A percentile compares a stretch with the other conserved stretches of the same genome.
These are phyloP conservation scores for Hyphopichia wangnamkhiaoensis DNA, from an alignment of 1,139 yeast genomes.

Conservation along the genomic window DNA sequence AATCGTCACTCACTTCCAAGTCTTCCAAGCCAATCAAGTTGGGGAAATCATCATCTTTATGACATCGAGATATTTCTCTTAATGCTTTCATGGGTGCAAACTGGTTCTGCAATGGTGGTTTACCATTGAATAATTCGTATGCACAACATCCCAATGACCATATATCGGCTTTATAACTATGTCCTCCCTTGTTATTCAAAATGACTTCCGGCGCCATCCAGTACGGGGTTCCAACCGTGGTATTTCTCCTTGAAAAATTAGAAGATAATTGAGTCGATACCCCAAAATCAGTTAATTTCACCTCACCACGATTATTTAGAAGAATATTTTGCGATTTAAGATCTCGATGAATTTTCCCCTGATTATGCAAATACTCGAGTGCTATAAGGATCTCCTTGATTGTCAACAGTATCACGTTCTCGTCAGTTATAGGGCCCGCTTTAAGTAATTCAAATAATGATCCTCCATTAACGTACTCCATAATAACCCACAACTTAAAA, in stretches of 20 bases:
- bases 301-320: conserved; percentile 68
- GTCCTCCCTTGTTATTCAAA: conserved; percentile 71
- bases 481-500: conserved; percentile 79
- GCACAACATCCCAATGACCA: conserved; percentile 97
- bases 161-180: conserved; percentile 85
- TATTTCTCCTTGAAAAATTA: conserved; percentile 73
- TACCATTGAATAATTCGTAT: conserved; percentile 78
- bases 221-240: conserved; percentile 97
- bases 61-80: conserved; percentile 44
- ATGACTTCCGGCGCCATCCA: conserved; percentile 99
- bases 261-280: conserved; percentile 86
- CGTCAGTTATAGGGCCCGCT: conserved; percentile 58
- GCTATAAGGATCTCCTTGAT: conserved; percentile 64
- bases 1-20: conserved; percentile 22
- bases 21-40: conserved; percentile 30
- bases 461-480: conserved; percentile 87
- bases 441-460: conserved; percentile 66
- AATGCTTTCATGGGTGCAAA: conserved; percentile 82
- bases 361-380: conserved; percentile 67
- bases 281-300: conserved; percentile 94
- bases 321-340: conserved; percentile 83
- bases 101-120: conserved; percentile 73
- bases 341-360: conserved; percentile 84
- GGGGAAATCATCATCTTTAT: conserved; percentile 32
- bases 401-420: conserved; percentile 55